Evolutionary conservation across 2,329 filamentous ascomycete genomes (phyloP).

Genomic region (Xylaria polymorpha): DNA sequence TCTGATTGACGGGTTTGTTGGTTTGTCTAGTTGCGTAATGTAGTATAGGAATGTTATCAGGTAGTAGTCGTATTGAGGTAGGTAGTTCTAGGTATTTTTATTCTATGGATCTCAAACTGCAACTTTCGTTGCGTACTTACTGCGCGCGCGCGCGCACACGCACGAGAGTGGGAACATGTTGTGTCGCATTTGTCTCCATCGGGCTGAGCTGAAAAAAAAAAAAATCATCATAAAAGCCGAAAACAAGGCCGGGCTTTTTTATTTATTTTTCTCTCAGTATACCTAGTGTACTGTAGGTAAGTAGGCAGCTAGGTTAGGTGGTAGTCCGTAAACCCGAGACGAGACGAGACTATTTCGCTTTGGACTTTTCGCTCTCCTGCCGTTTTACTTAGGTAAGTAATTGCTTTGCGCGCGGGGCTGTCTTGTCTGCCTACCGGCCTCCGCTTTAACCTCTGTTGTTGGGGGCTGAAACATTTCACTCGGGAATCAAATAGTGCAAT

Average conservation of each 20-base stretch:
- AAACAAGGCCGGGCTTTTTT: conserved; percentile 10
- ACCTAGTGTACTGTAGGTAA: too few species aligned
- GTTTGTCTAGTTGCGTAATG: not conserved
- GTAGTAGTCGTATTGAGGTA: too few species aligned
- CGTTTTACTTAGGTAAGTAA: not conserved
- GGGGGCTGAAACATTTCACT: conserved; percentile 20
- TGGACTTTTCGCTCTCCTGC: not conserved
- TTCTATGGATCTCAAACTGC: too few species aligned
- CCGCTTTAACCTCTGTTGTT: not conserved
- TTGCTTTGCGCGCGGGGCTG: not conserved
- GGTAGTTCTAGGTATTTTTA: too few species aligned
- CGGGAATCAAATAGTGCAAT: not conserved
- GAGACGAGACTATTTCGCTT: not conserved
- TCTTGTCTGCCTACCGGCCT: not conserved
- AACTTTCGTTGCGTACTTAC: too few species aligned
- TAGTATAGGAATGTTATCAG: too few species aligned
- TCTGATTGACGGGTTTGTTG: not conserved
- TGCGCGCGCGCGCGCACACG: too few species aligned
- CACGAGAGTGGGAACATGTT: not conserved
- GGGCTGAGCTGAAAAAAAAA: conserved; percentile 17
- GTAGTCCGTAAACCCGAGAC: conserved; percentile 19
- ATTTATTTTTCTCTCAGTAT: too few species aligned
- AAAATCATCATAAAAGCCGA: conserved; percentile 8
- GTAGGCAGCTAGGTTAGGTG: not conserved
- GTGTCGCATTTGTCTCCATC: conserved; percentile 20